A percentile compares a stretch with the other conserved stretches of the same genome.
Evolutionary conservation across 139 green algal genomes (phyloP).

Genomic region (Chlamydomonas incerta): DNA sequence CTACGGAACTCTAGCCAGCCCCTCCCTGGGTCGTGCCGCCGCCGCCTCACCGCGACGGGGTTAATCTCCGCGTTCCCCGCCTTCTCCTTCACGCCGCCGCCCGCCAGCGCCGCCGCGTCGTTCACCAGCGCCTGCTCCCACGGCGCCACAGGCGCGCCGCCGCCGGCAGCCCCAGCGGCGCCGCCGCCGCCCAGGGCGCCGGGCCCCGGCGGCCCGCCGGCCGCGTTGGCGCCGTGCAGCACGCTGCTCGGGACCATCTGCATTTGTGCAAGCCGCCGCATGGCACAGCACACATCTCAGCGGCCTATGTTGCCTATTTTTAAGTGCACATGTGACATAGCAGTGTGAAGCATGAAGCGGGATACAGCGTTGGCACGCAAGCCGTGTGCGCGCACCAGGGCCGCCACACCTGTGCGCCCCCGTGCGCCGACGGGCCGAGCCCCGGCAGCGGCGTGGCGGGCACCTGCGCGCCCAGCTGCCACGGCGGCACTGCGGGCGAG

Average conservation of each 20-base stretch:
- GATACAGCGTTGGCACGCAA: too few relatives aligned
- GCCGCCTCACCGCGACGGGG: conserved; percentile 61
- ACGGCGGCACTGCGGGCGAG: background rate
- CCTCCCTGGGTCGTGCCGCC: too few relatives aligned
- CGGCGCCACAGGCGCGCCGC: background rate
- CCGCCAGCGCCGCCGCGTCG: conserved; percentile 5
- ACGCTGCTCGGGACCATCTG: conserved; percentile 35
- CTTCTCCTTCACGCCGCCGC: conserved; percentile 25
- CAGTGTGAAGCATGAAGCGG: too few relatives aligned
- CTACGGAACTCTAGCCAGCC: too few relatives aligned
- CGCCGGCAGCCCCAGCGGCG: background rate
- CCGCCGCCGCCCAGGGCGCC: background rate
- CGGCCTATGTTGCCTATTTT: too few relatives aligned
- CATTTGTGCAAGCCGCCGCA: background rate
- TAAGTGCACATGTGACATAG: too few relatives aligned
- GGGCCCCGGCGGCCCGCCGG: background rate
- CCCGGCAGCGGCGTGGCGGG: background rate
- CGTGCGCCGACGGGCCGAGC: background rate
- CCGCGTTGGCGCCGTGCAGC: background rate
- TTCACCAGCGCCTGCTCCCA: conserved; percentile 23
- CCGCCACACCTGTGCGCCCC: conserved; percentile 15
- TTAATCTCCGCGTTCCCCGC: conserved; percentile 81
- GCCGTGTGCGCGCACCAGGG: too few relatives aligned
- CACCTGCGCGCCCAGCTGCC: background rate
- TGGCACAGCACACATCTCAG: too few relatives aligned